A percentile compares a stretch with the other conserved stretches of the same genome.
Conservation (phyloP, 192 early-diverging fungal genomes). For the Rhizoclosmatium sp. region DNA sequence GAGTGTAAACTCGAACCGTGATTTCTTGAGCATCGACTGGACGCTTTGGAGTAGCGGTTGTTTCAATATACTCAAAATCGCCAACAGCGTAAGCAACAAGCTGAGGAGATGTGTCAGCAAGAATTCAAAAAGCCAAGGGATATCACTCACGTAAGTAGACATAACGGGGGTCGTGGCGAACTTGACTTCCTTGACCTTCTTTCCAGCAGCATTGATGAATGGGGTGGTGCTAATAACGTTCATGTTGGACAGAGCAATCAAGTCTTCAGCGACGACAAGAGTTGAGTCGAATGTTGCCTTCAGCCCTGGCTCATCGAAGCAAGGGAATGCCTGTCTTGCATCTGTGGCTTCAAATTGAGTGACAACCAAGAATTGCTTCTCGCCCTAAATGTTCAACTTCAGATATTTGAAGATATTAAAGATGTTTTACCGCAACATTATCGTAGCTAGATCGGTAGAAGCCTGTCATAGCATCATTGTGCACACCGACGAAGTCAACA, state of each 20-base stretch:
- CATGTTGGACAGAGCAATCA: constrained; percentile 95
- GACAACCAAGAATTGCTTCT: constrained; percentile 73
- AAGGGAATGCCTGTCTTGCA: constrained; percentile 90
- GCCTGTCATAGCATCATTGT: constrained; percentile 86
- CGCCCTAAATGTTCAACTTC: neutral
- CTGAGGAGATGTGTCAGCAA: constrained; percentile 43
- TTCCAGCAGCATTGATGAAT: constrained; percentile 53
- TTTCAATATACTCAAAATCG: constrained; percentile 92
- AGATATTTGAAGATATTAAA: neutral
- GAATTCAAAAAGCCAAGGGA: no score
- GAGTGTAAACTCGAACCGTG: constrained; percentile 84
- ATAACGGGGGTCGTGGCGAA: constrained; percentile 93
- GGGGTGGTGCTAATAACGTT: constrained; percentile 69
- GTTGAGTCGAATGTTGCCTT: constrained; percentile 96
- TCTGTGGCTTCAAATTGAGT: constrained; percentile 97
- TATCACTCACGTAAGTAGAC: constrained; percentile 74
- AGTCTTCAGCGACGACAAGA: constrained; percentile 76
- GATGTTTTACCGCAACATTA: constrained; percentile 50
- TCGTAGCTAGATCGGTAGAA: constrained; percentile 90
- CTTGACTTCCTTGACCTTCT: constrained; percentile 77
- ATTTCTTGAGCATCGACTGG: constrained; percentile 74
- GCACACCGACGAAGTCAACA: constrained; percentile 60
- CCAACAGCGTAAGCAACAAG: constrained; percentile 90
- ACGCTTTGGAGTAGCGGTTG: constrained; percentile 65
- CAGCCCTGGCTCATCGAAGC: constrained; percentile 94